Conservation (phyloP, 306 rosid genomes). For the Benincasa hispida region DNA sequence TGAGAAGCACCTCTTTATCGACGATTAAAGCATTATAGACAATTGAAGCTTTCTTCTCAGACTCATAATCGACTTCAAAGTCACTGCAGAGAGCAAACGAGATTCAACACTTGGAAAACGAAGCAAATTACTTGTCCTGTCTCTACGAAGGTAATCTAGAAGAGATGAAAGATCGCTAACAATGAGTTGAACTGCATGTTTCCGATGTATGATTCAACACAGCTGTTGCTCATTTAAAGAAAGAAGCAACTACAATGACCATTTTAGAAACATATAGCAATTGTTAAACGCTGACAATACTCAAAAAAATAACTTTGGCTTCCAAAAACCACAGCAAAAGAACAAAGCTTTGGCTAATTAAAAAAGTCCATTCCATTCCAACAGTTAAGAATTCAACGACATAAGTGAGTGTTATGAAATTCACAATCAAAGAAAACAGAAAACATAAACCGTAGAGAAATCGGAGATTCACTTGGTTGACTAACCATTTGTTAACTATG, state of each 20-base stretch:
- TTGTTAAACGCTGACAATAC: neutral
- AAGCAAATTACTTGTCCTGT: neutral
- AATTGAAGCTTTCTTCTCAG: constrained; percentile 55
- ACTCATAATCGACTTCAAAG: constrained; percentile 64
- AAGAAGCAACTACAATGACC: neutral
- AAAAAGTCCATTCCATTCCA: neutral
- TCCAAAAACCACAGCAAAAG: neutral
- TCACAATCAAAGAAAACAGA: no score
- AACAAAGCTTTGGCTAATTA: neutral
- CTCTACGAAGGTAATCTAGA: neutral
- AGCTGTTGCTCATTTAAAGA: neutral
- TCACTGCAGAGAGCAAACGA: constrained; percentile 36
- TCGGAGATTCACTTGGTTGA: no score
- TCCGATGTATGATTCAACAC: neutral
- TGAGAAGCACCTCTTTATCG: constrained; percentile 63
- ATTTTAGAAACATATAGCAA: neutral
- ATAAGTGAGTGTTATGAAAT: neutral
- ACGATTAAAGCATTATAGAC: constrained; percentile 53
- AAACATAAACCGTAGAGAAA: no score
- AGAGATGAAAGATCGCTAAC: neutral
- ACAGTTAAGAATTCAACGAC: neutral
- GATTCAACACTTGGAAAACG: neutral
- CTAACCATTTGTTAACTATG: no score
- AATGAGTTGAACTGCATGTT: neutral
- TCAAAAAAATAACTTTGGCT: neutral